Percentiles rank a stretch among this genome's conserved stretches.
phyloP scores from a whole-genome alignment of 495 filamentous ascomycete genomes.

The Stereocaulon alpinum region DNA sequence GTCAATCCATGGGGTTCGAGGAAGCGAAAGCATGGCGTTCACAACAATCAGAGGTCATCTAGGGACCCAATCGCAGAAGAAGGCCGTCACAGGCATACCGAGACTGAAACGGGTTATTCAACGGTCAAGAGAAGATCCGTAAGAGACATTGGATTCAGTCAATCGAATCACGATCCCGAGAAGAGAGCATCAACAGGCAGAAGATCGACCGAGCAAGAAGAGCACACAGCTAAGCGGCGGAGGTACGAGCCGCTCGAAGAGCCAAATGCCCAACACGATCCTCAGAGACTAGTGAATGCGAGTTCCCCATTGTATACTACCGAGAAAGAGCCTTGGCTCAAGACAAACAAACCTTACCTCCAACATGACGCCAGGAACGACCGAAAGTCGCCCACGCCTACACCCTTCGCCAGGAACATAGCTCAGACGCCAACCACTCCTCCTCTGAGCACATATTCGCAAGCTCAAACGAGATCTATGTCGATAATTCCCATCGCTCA shows the following conservation, averaged over 20 bases:
- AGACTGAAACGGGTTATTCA: neutral
- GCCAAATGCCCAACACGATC: neutral
- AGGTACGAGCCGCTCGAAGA: neutral
- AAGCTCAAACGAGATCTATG: neutral
- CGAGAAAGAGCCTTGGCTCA: neutral
- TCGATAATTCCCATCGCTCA: neutral
- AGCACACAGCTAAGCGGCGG: conserved; percentile 3
- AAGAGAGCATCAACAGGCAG: neutral
- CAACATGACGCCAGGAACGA: neutral
- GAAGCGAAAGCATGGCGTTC: conserved; percentile 9
- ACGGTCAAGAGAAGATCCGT: conserved; percentile 1
- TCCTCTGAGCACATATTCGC: neutral
- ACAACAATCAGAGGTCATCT: neutral
- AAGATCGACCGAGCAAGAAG: neutral
- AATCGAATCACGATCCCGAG: neutral
- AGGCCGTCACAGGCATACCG: neutral
- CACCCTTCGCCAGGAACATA: neutral
- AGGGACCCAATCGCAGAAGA: neutral
- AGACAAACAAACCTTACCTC: conserved; percentile 2
- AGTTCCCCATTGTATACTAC: neutral
- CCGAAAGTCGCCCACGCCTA: conserved; percentile 9
- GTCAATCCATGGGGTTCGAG: conserved; percentile 49
- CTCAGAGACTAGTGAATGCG: neutral
- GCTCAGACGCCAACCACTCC: neutral
- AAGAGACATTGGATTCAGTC: neutral